These are phyloP conservation scores for Cryptosporidium ubiquitum DNA, from an alignment of 169 alveolate genomes.

Conservation along the genomic window DNA sequence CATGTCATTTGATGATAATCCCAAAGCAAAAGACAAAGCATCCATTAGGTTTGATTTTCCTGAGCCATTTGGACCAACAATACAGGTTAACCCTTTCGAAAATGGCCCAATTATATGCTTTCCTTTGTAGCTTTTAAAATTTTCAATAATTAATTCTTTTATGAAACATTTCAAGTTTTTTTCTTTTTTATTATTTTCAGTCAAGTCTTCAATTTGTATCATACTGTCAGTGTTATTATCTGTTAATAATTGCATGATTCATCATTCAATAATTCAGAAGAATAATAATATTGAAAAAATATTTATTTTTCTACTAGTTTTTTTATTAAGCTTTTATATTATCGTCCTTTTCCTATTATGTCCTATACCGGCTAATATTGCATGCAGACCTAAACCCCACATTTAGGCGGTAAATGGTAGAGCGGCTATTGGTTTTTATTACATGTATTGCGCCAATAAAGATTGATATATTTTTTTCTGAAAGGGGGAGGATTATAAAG, in stretches of 20 bases:
- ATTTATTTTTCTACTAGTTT: neutral
- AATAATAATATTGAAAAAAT: neutral
- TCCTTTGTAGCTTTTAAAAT: slow-evolving; percentile 93
- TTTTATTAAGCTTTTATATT: neutral
- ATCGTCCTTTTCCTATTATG: slow-evolving; percentile 15
- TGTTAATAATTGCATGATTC: slow-evolving; percentile 4
- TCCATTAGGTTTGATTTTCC: slow-evolving; percentile 90
- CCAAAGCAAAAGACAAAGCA: slow-evolving; percentile 87
- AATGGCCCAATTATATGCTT: slow-evolving; percentile 89
- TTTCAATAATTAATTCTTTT: slow-evolving; percentile 77
- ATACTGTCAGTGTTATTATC: neutral
- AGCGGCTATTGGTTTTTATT: neutral
- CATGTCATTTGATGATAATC: slow-evolving; percentile 85
- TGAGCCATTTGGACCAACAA: slow-evolving; percentile 90
- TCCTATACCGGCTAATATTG: slow-evolving; percentile 49
- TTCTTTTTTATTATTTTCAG: slow-evolving; percentile 1
- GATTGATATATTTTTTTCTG: neutral
- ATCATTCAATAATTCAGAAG: neutral
- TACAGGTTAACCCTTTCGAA: slow-evolving; percentile 85
- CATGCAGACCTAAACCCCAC: slow-evolving; percentile 64
- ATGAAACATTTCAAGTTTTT: slow-evolving; percentile 69
- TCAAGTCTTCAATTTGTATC: neutral
- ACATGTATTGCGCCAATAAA: slow-evolving; percentile 34
- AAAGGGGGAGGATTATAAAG: neutral
- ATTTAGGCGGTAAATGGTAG: neutral